Conservation (phyloP, 768 basidiomycete genomes). For the Termitomyces sp. region DNA sequence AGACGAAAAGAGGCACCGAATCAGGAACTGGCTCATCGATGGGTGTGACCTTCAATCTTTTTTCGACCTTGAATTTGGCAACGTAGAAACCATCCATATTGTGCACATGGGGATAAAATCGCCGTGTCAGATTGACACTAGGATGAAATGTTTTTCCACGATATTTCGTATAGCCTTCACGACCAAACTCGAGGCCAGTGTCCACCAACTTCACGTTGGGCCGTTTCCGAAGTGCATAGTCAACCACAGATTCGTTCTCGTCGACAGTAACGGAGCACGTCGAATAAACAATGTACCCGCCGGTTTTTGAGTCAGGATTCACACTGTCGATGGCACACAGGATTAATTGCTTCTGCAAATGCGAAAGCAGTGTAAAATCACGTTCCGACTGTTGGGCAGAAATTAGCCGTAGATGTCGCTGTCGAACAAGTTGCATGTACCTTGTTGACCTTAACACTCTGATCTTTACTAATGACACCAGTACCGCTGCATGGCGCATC, state of each 20-base stretch:
- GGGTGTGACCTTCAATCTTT: constrained; percentile 47
- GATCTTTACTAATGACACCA: constrained; percentile 96
- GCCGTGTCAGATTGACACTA: constrained; percentile 71
- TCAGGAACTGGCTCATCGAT: constrained; percentile 22
- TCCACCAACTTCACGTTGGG: constrained; percentile 90
- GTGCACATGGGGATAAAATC: constrained; percentile 96
- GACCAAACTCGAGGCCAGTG: constrained; percentile 89
- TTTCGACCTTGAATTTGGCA: constrained; percentile 96
- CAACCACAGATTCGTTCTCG: constrained; percentile 97
- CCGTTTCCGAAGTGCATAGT: constrained; percentile 93
- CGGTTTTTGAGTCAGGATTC: constrained; percentile 81
- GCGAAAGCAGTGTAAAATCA: constrained; percentile 93
- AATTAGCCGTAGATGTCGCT: not conserved
- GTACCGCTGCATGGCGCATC: constrained; percentile 99
- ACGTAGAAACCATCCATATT: constrained; percentile 99
- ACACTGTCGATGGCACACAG: constrained; percentile 98
- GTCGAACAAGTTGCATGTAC: constrained; percentile 31
- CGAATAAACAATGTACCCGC: constrained; percentile 94
- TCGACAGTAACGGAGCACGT: constrained; percentile 98
- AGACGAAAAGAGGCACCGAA: constrained; percentile 2
- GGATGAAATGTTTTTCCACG: constrained; percentile 87
- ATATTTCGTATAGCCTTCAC: constrained; percentile 85
- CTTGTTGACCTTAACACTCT: constrained; percentile 98
- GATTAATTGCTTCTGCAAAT: constrained; percentile 97
- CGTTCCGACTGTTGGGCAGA: constrained; percentile 64